Base-by-base conservation (phyloP, 2,329 filamentous ascomycete genomes). In the Eutypella sp. region DNA sequence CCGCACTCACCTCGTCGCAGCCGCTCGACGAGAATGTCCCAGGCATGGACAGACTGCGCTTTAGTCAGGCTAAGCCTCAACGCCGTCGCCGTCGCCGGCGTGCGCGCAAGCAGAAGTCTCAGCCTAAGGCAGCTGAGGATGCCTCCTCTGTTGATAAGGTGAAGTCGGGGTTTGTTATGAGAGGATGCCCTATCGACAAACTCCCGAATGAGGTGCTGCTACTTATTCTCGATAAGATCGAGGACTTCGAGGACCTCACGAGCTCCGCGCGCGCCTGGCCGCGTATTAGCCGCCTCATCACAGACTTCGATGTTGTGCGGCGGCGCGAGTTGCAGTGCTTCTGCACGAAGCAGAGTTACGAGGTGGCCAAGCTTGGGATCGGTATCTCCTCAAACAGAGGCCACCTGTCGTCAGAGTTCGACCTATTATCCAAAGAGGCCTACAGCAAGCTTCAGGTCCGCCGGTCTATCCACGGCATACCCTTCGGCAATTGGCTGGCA, bases 291-390 rank as follows among this genome's bases (percentile, higher is more conserved):
- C 34, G 49, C 1, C 47, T 71, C 33, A 53, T 74, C 10, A 46
- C 53, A 11, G 56, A 59, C 1, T 71, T 61, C 39, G 61, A 67
- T 40, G 15, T 68, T 16, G 49, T 73, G 27, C 66, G 68, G 3
- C 62, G 64, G 39, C 67, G 71, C 11, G 72, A 76, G 53, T 56
- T 75, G 4, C 67, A 72, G 43, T 76, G 72, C 53, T 76, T 73
- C 52, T 65, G 62, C 37, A 58, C 73, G 27, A 75, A 75, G 57
- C 58, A 67, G 45, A 63, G 57, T 16, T 71, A 70, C 53, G 50
- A 57, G 25, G 46, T 60, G 2, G 55, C 58, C 3, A 66, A 68
- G 19, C 65, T 76, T 2, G 73, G 72, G 2, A 62, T 76, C 8
- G 72, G 71, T 3, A 66, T 75, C 22, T 49, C 45, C 0, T 49